Conservation (phyloP, 2,329 filamentous ascomycete genomes). For the Diaporthe citrichinensis region DNA sequence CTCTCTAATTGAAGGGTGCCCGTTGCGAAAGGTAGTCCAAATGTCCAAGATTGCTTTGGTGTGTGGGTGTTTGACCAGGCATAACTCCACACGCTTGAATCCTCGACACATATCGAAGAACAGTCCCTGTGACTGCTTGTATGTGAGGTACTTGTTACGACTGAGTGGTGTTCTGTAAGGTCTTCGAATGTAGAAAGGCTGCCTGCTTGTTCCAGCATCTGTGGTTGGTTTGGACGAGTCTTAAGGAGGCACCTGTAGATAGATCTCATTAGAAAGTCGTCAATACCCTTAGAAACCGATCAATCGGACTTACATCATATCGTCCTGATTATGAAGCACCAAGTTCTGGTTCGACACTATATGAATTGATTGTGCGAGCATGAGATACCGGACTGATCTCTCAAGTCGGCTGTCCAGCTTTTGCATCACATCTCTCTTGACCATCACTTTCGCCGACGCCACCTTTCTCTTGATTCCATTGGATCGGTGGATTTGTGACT, state of each 20-base stretch:
- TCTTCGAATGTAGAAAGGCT: background rate
- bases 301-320: background rate
- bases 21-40: background rate
- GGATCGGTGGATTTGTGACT: background rate
- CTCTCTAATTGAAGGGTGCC: background rate
- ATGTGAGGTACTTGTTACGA: background rate
- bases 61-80: background rate
- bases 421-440: background rate
- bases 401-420: background rate
- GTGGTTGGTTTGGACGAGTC: background rate
- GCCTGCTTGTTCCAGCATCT: background rate
- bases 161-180: background rate
- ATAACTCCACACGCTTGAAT: background rate
- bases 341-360: background rate
- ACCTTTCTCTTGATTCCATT: background rate
- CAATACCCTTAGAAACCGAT: rapidly evolving
- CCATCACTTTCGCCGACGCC: background rate
- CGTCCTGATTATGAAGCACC: background rate
- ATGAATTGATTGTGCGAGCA: background rate
- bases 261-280: background rate
- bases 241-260: background rate
- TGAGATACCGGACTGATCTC: background rate
- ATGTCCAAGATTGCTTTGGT: background rate
- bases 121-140: too few species aligned
- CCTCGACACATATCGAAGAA: background rate